Base-by-base conservation (phyloP, 2,329 filamentous ascomycete species). In the Camillea tinctor region DNA sequence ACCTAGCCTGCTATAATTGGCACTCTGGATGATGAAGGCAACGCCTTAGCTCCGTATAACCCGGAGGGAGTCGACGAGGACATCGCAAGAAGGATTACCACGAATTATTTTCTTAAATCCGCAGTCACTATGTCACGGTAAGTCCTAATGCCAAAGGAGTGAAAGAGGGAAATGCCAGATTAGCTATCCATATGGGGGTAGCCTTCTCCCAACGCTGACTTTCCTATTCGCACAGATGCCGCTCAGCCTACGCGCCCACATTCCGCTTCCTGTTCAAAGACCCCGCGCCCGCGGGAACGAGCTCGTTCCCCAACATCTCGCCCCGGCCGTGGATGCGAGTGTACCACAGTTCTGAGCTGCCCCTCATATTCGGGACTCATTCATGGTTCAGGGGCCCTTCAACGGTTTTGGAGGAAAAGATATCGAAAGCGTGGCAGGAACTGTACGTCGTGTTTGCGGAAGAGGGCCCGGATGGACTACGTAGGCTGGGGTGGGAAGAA, bases 281-380 rank as follows among this genome's bases (percentile, higher is more conserved):
- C 36, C 36, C 36, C 6, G 36, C 36, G 3, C 36, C 36, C 3
- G 36, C 36, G 9, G 36, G 36, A 13, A 71, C 71, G 2, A 77
- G 76, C 54, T 75, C 76, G 56, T 80, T 77, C 63, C 67, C 74
- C 20, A 79, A 80, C 60, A 68, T 56, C 36, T 56, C 54, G 30
- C 54, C 54, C 6, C 21, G 48, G 44, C 54, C 54, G 1, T 80
- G 77, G 76, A 69, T 79, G 51, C 77, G 77, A 5, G 77, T 77
- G 1, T 80, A 76, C 55, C 78, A 80, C 60, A 71, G 69, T 49
- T 68, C 68, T 6, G 76, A 79, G 54, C 65, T 76, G 21, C 72
- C 75, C 13, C 60, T 78, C 64, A 61, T 74, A 23, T 76, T 79
- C 63, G 77, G 75, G 1, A 78, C 77, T 1, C 74, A 77, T 57